phyloP scores from a whole-genome alignment of 495 filamentous ascomycete genomes.

The Trypethelium eluteriae region DNA sequence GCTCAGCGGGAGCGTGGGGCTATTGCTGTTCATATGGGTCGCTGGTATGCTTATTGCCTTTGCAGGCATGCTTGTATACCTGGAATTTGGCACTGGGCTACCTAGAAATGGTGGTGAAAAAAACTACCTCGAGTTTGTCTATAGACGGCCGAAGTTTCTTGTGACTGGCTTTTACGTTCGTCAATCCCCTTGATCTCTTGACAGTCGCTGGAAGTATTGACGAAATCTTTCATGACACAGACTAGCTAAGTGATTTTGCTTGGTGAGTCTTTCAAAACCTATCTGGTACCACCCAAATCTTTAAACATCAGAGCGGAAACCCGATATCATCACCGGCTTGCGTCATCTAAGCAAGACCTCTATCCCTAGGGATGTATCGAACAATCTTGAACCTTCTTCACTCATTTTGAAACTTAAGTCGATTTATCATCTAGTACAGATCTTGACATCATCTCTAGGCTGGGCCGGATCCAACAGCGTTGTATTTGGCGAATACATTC shows the following conservation, averaged over 20 bases:
- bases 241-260: slow-evolving; percentile 51
- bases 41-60: slow-evolving; percentile 44
- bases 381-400: slow-evolving; percentile 40
- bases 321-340: too few species aligned
- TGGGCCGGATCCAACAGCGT: slow-evolving; percentile 50
- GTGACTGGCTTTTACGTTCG: background rate
- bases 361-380: too few species aligned
- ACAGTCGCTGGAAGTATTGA: background rate
- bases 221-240: background rate
- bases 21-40: slow-evolving; percentile 49
- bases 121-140: slow-evolving; percentile 13
- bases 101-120: slow-evolving; percentile 11
- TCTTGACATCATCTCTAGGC: slow-evolving; percentile 38
- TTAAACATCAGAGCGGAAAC: too few species aligned
- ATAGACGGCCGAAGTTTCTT: slow-evolving; percentile 10
- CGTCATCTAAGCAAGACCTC: too few species aligned
- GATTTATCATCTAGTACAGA: too few species aligned
- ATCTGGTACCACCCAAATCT: too few species aligned
- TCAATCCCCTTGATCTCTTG: background rate
- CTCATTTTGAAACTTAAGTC: too few species aligned
- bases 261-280: background rate
- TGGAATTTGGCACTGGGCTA: slow-evolving; percentile 20
- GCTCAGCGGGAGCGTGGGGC: slow-evolving; percentile 43
- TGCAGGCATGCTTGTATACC: slow-evolving; percentile 34
- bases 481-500: slow-evolving; percentile 62